Conservation (phyloP, 129 eudicot species). For the Ambrosia artemisiifolia region DNA sequence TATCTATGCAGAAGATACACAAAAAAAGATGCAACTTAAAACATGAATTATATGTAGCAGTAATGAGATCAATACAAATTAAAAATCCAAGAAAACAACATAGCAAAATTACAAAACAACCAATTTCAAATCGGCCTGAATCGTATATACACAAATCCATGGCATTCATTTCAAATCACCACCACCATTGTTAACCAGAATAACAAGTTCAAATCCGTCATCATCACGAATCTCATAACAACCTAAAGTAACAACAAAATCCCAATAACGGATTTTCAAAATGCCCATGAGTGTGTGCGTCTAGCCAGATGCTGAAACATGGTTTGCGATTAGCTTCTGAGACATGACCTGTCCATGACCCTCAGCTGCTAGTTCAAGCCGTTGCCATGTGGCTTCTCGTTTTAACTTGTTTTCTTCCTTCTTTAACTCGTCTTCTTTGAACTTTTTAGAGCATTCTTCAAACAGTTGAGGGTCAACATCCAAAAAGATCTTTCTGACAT, state of each 20-base stretch:
- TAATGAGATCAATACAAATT: slow-evolving; percentile 20
- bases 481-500: slow-evolving; percentile 60
- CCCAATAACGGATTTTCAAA: slow-evolving; percentile 3
- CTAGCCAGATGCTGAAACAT: slow-evolving; percentile 36
- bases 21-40: too few species aligned
- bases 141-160: slow-evolving; percentile 26
- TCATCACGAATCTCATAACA: not conserved
- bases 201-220: slow-evolving; percentile 8
- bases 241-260: slow-evolving; percentile 19
- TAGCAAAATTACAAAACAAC: slow-evolving; percentile 11
- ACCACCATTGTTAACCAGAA: too few species aligned
- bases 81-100: slow-evolving; percentile 19
- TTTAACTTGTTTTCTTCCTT: slow-evolving; percentile 48
- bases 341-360: slow-evolving; percentile 41
- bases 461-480: slow-evolving; percentile 59
- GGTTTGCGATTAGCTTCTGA: slow-evolving; percentile 25
- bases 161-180: slow-evolving; percentile 14
- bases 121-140: slow-evolving; percentile 19
- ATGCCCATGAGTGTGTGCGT: not conserved
- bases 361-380: slow-evolving; percentile 59
- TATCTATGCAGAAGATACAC: too few species aligned
- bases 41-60: slow-evolving; percentile 11
- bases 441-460: slow-evolving; percentile 64
- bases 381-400: slow-evolving; percentile 64
- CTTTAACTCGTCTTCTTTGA: slow-evolving; percentile 51